Conservation (phyloP, 1,284 basidiomycete genomes). For the Melampsora americana region DNA sequence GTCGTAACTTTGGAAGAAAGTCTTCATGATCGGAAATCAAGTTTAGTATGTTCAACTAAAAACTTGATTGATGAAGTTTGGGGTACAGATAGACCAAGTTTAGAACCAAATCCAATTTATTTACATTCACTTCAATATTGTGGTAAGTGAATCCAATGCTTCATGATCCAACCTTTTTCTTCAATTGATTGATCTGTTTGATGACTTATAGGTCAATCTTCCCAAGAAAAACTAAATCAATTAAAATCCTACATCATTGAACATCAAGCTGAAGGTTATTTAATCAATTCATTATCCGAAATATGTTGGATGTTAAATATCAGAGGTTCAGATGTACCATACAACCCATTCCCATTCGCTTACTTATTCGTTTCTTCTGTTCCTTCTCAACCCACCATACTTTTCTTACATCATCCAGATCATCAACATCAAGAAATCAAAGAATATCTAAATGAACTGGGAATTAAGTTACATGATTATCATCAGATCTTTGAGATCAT, state of each 20-base stretch:
- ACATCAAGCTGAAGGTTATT: conserved; percentile 48
- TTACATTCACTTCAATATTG: not conserved
- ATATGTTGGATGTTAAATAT: conserved; percentile 76
- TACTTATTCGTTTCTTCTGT: conserved; percentile 47
- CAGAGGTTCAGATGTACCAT: conserved; percentile 78
- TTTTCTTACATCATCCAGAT: no score
- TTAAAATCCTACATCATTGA: not conserved
- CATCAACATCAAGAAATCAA: conserved; percentile 56
- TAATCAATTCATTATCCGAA: conserved; percentile 56
- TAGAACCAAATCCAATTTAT: not conserved
- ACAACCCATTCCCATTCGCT: conserved; percentile 63
- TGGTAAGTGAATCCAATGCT: not conserved
- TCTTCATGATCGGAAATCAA: no score
- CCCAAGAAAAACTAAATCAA: not conserved
- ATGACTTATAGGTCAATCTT: not conserved
- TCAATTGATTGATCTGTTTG: not conserved
- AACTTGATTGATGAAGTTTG: conserved; percentile 85
- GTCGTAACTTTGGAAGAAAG: no score
- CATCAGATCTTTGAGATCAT: conserved; percentile 78
- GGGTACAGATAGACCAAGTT: conserved; percentile 50
- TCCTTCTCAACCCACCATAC: no score
- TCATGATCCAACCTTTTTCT: not conserved
- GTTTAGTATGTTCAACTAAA: conserved; percentile 51
- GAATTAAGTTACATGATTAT: conserved; percentile 63
- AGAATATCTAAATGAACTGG: conserved; percentile 64